Evolutionary conservation across 495 filamentous ascomycete genomes (phyloP).

Genomic region (Lichenothelia convexa): DNA sequence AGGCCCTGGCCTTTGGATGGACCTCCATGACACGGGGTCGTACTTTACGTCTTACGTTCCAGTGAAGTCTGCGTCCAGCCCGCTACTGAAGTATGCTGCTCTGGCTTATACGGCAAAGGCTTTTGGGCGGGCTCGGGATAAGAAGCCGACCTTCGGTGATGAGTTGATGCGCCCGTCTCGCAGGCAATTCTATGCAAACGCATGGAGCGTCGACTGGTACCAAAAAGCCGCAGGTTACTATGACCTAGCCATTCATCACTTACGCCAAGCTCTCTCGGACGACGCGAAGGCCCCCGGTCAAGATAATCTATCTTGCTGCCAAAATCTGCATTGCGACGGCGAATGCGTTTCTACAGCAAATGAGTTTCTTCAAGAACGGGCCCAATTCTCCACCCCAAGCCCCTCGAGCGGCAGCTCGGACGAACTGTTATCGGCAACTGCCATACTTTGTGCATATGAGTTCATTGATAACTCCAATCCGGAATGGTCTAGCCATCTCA

Average conservation of each 20-base stretch:
- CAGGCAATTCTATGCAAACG: conserved; percentile 33
- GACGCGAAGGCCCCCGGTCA: conserved; percentile 25
- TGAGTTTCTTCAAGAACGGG: conserved; percentile 23
- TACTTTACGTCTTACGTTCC: conserved; percentile 44
- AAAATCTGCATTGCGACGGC: too few relatives aligned
- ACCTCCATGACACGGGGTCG: conserved; percentile 39
- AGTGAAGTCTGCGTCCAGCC: conserved; percentile 34
- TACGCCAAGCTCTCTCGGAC: conserved; percentile 38
- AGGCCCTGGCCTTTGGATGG: conserved; percentile 45
- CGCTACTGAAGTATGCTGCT: conserved; percentile 39
- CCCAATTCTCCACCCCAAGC: conserved; percentile 24
- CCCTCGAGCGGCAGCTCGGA: conserved; percentile 33
- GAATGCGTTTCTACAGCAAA: conserved; percentile 18
- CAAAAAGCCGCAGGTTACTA: conserved; percentile 44
- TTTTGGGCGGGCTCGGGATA: conserved; percentile 33
- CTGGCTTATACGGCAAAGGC: conserved; percentile 45
- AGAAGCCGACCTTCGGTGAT: conserved; percentile 31
- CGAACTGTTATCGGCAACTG: conserved; percentile 41
- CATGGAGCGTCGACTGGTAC: conserved; percentile 30
- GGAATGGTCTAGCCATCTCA: conserved; percentile 46
- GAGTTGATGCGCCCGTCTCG: conserved; percentile 29
- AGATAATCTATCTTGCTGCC: too few relatives aligned
- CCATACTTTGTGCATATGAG: conserved; percentile 46
- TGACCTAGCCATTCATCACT: conserved; percentile 41
- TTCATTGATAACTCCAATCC: conserved; percentile 41